Evolutionary conservation across 1,284 basidiomycete genomes (phyloP).

Genomic region (Mycena sp.): DNA sequence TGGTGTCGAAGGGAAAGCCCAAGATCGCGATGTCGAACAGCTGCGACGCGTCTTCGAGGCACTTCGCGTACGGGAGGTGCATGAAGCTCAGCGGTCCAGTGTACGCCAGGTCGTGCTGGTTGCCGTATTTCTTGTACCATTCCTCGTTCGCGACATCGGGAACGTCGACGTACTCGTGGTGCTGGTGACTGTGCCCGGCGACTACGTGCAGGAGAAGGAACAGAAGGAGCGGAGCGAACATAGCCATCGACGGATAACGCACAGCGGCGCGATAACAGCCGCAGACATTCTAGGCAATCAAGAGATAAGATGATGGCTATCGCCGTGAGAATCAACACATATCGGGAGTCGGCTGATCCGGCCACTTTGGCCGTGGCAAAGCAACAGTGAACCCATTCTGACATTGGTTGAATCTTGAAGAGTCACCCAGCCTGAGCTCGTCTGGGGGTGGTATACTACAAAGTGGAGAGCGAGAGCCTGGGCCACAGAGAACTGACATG

Average conservation of each 20-base stretch:
- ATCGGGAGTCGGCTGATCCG: too few relatives aligned
- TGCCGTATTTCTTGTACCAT: constrained; percentile 39
- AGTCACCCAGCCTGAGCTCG: too few relatives aligned
- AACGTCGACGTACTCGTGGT: constrained; percentile 2
- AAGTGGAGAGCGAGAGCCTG: too few relatives aligned
- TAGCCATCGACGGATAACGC: neutral
- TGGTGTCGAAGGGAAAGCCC: constrained; percentile 77
- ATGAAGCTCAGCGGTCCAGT: constrained; percentile 67
- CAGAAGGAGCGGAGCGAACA: constrained; percentile 5
- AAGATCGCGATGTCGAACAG: constrained; percentile 69
- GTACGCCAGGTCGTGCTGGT: constrained; percentile 36
- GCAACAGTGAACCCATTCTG: too few relatives aligned
- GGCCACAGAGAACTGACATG: too few relatives aligned
- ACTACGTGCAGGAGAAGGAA: neutral
- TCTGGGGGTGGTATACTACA: too few relatives aligned
- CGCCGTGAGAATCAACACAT: too few relatives aligned
- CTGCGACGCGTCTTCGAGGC: constrained; percentile 58
- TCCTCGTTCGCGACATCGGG: constrained; percentile 30
- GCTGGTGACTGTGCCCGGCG: neutral
- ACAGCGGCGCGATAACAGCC: too few relatives aligned
- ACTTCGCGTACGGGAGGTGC: constrained; percentile 64
- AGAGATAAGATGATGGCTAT: too few relatives aligned
- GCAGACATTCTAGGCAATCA: too few relatives aligned
- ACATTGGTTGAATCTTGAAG: too few relatives aligned
- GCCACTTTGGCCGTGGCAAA: too few relatives aligned